Base-by-base conservation (phyloP, 2,329 filamentous ascomycete species). In the Claviceps maximensis region DNA sequence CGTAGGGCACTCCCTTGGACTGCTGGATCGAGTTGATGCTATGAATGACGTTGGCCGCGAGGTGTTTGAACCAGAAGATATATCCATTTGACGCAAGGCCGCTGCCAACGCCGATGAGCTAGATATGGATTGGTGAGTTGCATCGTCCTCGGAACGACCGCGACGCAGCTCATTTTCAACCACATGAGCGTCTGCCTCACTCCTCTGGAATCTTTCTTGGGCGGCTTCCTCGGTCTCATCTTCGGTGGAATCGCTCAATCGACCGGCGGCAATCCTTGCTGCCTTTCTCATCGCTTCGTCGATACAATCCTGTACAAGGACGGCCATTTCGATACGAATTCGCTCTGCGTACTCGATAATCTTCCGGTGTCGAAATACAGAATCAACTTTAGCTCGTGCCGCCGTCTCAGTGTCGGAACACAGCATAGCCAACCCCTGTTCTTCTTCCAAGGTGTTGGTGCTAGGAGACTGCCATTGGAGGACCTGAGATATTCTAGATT, bases 321-420 rank as follows among this genome's bases (percentile, higher is more conserved):
- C 80, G 29, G 91, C 86, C 62, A 96, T 95, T 63, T 98, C 93
- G 47, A 96, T 79, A 4, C 94, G 87, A 58, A 98, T 95, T 33
- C 94, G 84, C 69, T 98, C 93, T 0, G 90, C 84, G 65, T 98
- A 98, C 66, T 98, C 93, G 33, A 98, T 83, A 50, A 97, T 95
- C 60, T 86, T 84, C 50, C 91, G 84, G 67, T 97, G 89, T 36
- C 93, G 86, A 58, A 94, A 83, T 7, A 97, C 87, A 4, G 91
- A 87, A 62, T 98, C 93, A 1, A 97, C 87, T 66, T 98, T 98
- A 46, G 86, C 80, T 62, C 83, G 87, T 27, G 90, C 87, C 41
- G 89, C 79, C 62, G 79, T 83, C 65, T 93, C 89, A 0, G 90
- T 97, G 64, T 98, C 93, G 15, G 87, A 79, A 65, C 89, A 95